Percentiles rank a stretch among this genome's conserved stretches.
Evolutionary conservation across 257 asterid species (phyloP).

Genomic region (Fraxinus pennsylvanica): DNA sequence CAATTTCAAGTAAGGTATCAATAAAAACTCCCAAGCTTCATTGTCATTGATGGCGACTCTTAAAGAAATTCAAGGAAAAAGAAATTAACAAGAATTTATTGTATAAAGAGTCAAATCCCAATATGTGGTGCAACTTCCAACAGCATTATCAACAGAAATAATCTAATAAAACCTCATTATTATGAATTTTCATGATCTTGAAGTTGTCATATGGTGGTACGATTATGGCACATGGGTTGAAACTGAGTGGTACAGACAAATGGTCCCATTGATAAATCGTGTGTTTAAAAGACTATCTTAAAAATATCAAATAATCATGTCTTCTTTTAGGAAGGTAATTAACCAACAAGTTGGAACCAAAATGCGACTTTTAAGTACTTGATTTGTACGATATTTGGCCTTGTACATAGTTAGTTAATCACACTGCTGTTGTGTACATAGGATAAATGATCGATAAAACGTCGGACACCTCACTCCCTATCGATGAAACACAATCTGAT

Average conservation of each 20-base stretch:
- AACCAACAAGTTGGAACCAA: neutral
- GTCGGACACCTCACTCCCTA: too few species aligned
- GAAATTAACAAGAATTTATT: neutral
- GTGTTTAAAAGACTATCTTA: neutral
- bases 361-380: neutral
- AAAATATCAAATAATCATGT: neutral
- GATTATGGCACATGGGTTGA: constrained; percentile 4
- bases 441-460: too few species aligned
- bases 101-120: neutral
- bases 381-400: neutral
- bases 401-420: neutral
- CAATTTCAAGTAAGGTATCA: constrained; percentile 43
- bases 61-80: constrained; percentile 20
- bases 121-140: constrained; percentile 34
- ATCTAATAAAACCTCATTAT: neutral
- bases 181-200: neutral
- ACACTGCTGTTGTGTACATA: too few species aligned
- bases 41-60: neutral
- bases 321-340: neutral
- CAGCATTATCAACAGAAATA: constrained; percentile 8
- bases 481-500: too few species aligned
- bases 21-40: constrained; percentile 31
- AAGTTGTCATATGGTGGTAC: constrained; percentile 1
- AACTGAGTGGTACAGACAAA: neutral
- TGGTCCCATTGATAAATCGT: neutral